Evolutionary conservation across 2,329 filamentous ascomycete species (phyloP).

Genomic region (Penicillium sp.): DNA sequence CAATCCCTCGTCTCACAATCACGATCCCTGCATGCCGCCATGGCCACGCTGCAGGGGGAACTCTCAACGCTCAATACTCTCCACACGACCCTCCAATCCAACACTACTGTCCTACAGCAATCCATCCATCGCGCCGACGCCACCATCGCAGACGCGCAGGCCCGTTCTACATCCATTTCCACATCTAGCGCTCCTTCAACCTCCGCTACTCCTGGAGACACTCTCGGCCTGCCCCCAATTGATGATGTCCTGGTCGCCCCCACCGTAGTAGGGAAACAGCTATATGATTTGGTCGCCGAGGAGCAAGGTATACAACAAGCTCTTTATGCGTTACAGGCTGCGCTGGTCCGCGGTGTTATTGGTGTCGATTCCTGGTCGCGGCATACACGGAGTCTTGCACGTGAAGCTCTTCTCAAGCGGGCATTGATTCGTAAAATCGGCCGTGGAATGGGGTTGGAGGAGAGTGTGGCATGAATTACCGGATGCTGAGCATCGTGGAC

Average conservation of each 20-base stretch:
- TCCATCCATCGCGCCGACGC: conserved; percentile 75
- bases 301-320: conserved; percentile 84
- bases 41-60: conserved; percentile 71
- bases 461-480: conserved; percentile 11
- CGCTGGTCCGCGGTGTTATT: conserved; percentile 47
- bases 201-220: conserved; percentile 34
- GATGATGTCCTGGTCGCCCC: conserved; percentile 93
- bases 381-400: conserved; percentile 47
- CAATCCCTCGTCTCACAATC: conserved; percentile 77
- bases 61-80: conserved; percentile 69
- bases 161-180: conserved; percentile 45
- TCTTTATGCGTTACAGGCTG: conserved; percentile 63
- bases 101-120: conserved; percentile 74
- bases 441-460: conserved; percentile 47
- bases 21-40: conserved; percentile 69
- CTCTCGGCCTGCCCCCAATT: conserved; percentile 64
- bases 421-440: conserved; percentile 49
- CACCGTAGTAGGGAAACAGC: conserved; percentile 86
- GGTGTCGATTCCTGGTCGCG: conserved; percentile 49
- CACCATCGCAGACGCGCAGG: conserved; percentile 71
- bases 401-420: conserved; percentile 50
- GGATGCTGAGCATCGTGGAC: neutral
- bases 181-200: conserved; percentile 18
- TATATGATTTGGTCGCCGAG: conserved; percentile 86
- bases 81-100: conserved; percentile 68